Base-by-base conservation (phyloP, 1,284 basidiomycete genomes). In the Ganoderma resinaceum region DNA sequence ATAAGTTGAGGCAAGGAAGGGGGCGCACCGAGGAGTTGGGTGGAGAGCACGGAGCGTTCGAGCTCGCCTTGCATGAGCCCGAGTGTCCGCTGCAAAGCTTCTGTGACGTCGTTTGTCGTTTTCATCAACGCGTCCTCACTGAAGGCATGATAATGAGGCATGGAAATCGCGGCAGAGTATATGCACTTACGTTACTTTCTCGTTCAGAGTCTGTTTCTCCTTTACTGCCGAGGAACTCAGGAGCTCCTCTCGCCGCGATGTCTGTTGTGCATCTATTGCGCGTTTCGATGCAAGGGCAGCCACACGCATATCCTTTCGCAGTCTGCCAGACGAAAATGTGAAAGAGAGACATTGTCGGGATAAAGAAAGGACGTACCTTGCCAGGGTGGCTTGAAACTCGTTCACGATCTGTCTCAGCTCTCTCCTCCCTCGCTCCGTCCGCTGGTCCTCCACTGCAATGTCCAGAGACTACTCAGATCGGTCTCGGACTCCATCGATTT, bases 71-170 rank as follows among this genome's bases (percentile, higher is more conserved):
- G 95, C 92, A 98, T 95, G 11, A 95, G 82, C 23, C 85, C 86
- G 35, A 96, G 87, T 7, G 96, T 98, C 40, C 95, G 87, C 62
- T 93, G 89, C 5, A 98, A 82, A 2, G 95, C 89, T 60, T 93
- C 91, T 0, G 96, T 97, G 16, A 98, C 94, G 73, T 97, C 89
- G 73, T 93, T 89, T 68, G 91, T 95, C 31, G 95, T 91, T 73
- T 91, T 91, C 91, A 96, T 96, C 11, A 98, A 84, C 0, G 87
- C 87, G 74, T 98, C 95, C 71, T 95, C 95, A 9, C 91, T 94
- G 63, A 11, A 33, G 20, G 35, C 12, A 57, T 38, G 42, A 37
- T 46, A 20, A 31, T 58, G 60, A 52, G 57, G 37, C 52, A 11
- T 33, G 63, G 40, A n/a, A 29, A n/a, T 55, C 9, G 35, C 26